A percentile compares a stretch with the other conserved stretches of the same genome.
phyloP scores from a whole-genome alignment of 768 basidiomycete genomes.

The Podaxis rugospora region DNA sequence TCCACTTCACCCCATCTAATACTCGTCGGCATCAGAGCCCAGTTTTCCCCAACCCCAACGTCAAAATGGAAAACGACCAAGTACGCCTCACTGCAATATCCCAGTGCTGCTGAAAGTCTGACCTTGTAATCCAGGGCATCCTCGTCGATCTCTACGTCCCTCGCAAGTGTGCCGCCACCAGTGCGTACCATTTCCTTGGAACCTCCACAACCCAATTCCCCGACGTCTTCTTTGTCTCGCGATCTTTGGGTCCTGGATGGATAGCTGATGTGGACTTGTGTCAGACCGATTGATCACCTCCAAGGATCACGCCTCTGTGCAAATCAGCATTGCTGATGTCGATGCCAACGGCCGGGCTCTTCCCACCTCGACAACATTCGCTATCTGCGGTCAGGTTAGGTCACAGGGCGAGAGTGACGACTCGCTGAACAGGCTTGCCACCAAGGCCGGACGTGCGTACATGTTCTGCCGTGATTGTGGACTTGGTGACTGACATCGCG shows the following conservation, averaged over 20 bases:
- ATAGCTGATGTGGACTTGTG: neutral
- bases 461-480: neutral
- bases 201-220: neutral
- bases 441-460: conserved; percentile 87
- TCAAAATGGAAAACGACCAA: conserved; percentile 88
- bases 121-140: conserved; percentile 59
- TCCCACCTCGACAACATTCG: conserved; percentile 83
- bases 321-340: conserved; percentile 92
- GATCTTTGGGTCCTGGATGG: neutral
- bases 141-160: conserved; percentile 99
- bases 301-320: conserved; percentile 98
- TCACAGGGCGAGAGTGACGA: conserved; percentile 96
- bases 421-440: conserved; percentile 93
- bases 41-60: conserved; percentile 20
- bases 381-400: conserved; percentile 90
- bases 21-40: neutral
- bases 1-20: neutral
- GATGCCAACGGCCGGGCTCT: conserved; percentile 83
- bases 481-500: neutral
- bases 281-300: conserved; percentile 96
- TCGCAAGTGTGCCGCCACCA: conserved; percentile 98
- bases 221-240: neutral
- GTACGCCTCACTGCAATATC: conserved; percentile 36
- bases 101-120: conserved; percentile 3
- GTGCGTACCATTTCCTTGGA: conserved; percentile 44